phyloP scores from a whole-genome alignment of 306 rosid genomes.

The Medicago arabica region DNA sequence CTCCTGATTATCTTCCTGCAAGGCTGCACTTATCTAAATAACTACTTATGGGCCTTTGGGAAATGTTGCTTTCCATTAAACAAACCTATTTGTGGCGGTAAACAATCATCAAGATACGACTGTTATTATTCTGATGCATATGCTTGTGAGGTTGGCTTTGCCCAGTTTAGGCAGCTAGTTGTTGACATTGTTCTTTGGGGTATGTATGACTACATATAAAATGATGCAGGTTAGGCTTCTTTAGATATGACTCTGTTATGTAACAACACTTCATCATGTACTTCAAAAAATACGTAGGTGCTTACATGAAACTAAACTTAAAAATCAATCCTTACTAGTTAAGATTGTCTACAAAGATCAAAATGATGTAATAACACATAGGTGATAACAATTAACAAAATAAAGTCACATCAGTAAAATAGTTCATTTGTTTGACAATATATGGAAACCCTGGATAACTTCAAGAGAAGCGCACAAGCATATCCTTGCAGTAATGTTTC shows the following conservation, averaged over 20 bases:
- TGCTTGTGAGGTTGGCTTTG: neutral
- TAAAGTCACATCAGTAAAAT: neutral
- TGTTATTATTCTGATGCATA: neutral
- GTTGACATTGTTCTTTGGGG: neutral
- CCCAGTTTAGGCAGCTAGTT: neutral
- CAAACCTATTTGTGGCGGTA: neutral
- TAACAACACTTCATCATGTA: neutral
- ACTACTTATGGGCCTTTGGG: neutral
- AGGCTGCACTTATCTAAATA: too few relatives aligned
- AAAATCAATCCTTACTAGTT: neutral
- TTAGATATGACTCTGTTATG: neutral
- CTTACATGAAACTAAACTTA: neutral
- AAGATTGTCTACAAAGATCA: neutral
- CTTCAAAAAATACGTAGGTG: too few relatives aligned
- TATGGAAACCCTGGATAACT: conserved; percentile 4
- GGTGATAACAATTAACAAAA: conserved; percentile 12
- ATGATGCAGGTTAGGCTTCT: neutral
- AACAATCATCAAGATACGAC: neutral
- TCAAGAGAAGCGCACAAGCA: neutral
- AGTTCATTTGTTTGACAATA: conserved; percentile 4
- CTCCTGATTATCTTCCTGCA: neutral
- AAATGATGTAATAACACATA: neutral
- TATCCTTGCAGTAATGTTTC: neutral
- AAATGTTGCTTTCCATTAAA: neutral
- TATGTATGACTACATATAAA: neutral